Evolutionary conservation across 192 early-diverging fungal species (phyloP).

Genomic region (Kappamyces sp.): DNA sequence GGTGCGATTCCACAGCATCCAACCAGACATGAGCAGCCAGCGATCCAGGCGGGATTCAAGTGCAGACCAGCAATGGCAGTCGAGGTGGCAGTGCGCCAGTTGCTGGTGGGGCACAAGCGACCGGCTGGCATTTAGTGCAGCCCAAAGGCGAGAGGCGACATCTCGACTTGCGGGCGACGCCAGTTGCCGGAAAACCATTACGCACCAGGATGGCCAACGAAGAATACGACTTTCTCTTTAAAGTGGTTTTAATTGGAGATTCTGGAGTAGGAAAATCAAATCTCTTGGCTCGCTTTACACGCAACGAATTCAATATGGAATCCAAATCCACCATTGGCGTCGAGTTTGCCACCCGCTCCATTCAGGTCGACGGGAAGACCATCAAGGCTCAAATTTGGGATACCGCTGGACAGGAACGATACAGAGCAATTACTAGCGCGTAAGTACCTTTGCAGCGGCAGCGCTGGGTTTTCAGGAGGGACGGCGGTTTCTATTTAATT

Average conservation of each 20-base stretch:
- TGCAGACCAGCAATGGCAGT: too few species aligned
- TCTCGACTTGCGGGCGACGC: too few species aligned
- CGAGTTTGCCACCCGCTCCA: constrained; percentile 93
- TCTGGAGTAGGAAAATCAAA: constrained; percentile 98
- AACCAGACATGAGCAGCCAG: too few species aligned
- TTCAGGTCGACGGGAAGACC: constrained; percentile 94
- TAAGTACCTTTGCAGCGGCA: constrained; percentile 24
- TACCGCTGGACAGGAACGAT: constrained; percentile 79
- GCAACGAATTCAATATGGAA: constrained; percentile 97
- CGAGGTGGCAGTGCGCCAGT: too few species aligned
- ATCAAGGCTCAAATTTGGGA: constrained; percentile 99
- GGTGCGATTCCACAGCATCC: too few species aligned
- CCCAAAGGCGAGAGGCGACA: too few species aligned
- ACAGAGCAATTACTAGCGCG: constrained; percentile 52
- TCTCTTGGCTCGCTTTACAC: constrained; percentile 92
- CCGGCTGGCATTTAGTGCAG: too few species aligned
- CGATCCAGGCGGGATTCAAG: too few species aligned
- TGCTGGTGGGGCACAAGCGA: too few species aligned
- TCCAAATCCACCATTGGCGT: constrained; percentile 99
- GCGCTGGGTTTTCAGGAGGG: constrained; percentile 4
- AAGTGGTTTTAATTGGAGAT: constrained; percentile 90
- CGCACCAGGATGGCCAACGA: constrained; percentile 31
- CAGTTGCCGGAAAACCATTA: too few species aligned
- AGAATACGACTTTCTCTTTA: constrained; percentile 88
- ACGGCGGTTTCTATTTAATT: not conserved